Evolutionary conservation across 176 grass and related monocot genomes (phyloP).

Genomic region (Triticum turgidum): DNA sequence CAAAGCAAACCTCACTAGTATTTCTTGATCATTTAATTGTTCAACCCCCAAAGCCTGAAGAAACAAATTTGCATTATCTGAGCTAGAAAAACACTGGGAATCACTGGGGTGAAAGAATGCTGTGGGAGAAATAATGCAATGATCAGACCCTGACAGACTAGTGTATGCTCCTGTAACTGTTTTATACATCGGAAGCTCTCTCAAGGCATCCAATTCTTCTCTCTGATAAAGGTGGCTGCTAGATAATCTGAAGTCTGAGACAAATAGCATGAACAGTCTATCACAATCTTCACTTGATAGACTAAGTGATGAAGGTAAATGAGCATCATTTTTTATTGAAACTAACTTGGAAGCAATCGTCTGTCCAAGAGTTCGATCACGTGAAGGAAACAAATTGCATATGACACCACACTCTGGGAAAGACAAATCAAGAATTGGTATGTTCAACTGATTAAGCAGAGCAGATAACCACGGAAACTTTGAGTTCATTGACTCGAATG

Average conservation of each 20-base stretch:
- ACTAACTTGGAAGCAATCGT: constrained; percentile 67
- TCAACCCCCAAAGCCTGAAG: constrained; percentile 71
- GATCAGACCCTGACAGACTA: constrained; percentile 61
- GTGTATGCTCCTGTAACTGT: constrained; percentile 84
- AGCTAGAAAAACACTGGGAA: constrained; percentile 63
- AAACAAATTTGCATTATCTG: constrained; percentile 56
- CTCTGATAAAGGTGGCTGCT: constrained; percentile 55
- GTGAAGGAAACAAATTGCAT: constrained; percentile 59
- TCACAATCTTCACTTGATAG: constrained; percentile 73
- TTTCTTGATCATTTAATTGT: constrained; percentile 82
- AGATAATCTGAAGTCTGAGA: constrained; percentile 60
- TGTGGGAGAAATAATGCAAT: constrained; percentile 75
- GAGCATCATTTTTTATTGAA: constrained; percentile 58
- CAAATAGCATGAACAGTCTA: constrained; percentile 76
- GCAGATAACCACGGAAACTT: constrained; percentile 78
- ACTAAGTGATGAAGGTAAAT: constrained; percentile 60
- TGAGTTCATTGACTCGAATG: constrained; percentile 63
- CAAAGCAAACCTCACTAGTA: constrained; percentile 89
- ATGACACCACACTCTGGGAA: constrained; percentile 69
- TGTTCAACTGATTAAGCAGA: constrained; percentile 81
- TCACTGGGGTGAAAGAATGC: constrained; percentile 84
- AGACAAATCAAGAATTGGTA: constrained; percentile 77
- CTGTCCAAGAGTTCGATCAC: constrained; percentile 55
- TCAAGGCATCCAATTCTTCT: constrained; percentile 82
- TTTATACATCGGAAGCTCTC: constrained; percentile 88